These are phyloP conservation scores for Spergularia marina DNA, from an alignment of 148 eudicot species.

Conservation along the genomic window DNA sequence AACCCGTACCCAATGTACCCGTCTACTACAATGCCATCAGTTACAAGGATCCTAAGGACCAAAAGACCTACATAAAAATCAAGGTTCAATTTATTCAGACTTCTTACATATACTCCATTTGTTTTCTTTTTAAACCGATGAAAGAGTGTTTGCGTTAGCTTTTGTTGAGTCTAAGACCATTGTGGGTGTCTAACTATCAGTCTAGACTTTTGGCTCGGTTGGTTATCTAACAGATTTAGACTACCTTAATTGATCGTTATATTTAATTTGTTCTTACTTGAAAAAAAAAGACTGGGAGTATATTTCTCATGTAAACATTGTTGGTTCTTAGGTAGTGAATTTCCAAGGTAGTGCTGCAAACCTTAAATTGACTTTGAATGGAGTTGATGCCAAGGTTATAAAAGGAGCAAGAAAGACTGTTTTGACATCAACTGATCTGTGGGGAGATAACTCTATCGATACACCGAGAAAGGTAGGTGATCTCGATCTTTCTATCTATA, in stretches of 20 bases:
- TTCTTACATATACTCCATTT: too few species aligned
- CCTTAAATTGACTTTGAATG: constrained; percentile 38
- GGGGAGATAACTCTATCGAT: constrained; percentile 35
- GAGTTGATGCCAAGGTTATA: constrained; percentile 30
- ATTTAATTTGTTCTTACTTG: not conserved
- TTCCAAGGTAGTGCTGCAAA: constrained; percentile 33
- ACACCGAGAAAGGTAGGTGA: constrained; percentile 56
- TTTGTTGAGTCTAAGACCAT: too few species aligned
- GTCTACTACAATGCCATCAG: constrained; percentile 56
- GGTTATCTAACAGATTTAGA: too few species aligned
- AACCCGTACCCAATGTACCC: constrained; percentile 8
- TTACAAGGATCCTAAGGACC: constrained; percentile 34
- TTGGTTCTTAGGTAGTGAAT: constrained; percentile 49
- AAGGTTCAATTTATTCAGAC: constrained; percentile 38
- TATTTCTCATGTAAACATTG: not conserved
- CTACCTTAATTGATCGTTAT: too few species aligned
- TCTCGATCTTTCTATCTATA: too few species aligned
- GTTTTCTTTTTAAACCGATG: too few species aligned
- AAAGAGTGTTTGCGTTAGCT: too few species aligned
- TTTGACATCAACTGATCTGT: constrained; percentile 30
- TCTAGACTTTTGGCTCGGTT: too few species aligned
- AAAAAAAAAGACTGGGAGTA: too few species aligned
- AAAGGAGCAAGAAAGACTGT: constrained; percentile 31
- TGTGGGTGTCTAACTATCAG: too few species aligned
- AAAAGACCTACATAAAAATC: constrained; percentile 46